A percentile compares a stretch with the other conserved stretches of the same genome.
Conservation (phyloP, 305 asterid species). For the Fraxinus floribunda region DNA sequence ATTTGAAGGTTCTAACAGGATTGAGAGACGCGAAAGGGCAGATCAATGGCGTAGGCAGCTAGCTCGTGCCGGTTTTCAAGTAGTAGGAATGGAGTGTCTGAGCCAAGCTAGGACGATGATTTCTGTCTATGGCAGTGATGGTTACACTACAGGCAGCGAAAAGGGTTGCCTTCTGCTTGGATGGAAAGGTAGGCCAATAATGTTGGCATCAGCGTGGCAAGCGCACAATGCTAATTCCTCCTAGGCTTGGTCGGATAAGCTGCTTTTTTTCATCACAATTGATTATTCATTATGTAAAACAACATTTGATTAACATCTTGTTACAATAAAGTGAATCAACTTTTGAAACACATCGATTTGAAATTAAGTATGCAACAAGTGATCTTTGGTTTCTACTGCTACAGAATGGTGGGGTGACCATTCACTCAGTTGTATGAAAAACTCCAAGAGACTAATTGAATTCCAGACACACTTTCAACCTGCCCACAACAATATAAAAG, state of each 20-base stretch:
- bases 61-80: constrained; percentile 53
- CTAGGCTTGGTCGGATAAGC: neutral
- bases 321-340: neutral
- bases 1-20: constrained; percentile 49
- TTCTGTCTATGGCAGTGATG: constrained; percentile 41
- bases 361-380: neutral
- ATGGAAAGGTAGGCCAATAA: constrained; percentile 69
- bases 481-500: neutral
- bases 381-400: neutral
- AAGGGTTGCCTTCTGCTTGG: constrained; percentile 67
- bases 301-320: neutral
- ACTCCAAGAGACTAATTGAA: neutral
- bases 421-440: neutral
- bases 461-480: neutral
- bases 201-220: constrained; percentile 61
- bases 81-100: constrained; percentile 38
- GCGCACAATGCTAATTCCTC: constrained; percentile 20
- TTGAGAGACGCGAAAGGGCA: constrained; percentile 58
- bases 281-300: neutral
- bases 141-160: constrained; percentile 43
- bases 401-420: neutral
- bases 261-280: neutral
- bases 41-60: constrained; percentile 67
- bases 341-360: neutral
- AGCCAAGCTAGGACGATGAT: constrained; percentile 35